Conservation (phyloP, 1,284 basidiomycete species). For the Microstroma glucosiphilum region DNA sequence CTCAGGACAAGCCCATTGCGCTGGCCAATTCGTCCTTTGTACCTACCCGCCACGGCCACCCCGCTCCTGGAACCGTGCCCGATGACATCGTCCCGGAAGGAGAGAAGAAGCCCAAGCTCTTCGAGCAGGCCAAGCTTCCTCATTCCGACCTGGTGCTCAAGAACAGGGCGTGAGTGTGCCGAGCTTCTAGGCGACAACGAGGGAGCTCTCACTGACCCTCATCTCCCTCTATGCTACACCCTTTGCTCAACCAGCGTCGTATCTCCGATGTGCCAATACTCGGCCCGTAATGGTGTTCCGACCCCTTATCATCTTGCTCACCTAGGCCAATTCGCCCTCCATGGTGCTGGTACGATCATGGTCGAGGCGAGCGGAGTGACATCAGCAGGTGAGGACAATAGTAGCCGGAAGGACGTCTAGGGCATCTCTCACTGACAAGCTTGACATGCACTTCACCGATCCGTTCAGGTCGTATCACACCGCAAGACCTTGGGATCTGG, state of each 20-base stretch:
- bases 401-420: conserved; percentile 35
- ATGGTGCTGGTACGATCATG: conserved; percentile 43
- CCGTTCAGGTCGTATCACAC: conserved; percentile 49
- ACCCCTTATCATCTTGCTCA: conserved; percentile 46
- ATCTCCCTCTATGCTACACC: not conserved
- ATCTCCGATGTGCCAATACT: conserved; percentile 47
- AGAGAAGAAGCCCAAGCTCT: conserved; percentile 30
- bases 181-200: not conserved
- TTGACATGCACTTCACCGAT: too few relatives aligned
- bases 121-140: conserved; percentile 27
- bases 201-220: not conserved
- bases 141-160: conserved; percentile 32
- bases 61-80: conserved; percentile 34
- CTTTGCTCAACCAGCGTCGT: conserved; percentile 15
- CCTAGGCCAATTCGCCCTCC: conserved; percentile 43
- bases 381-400: conserved; percentile 64
- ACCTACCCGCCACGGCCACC: conserved; percentile 17
- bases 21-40: conserved; percentile 13
- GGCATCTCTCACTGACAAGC: too few relatives aligned
- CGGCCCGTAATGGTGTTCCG: conserved; percentile 35
- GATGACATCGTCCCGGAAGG: conserved; percentile 31
- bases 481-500: conserved; percentile 68
- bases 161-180: conserved; percentile 28
- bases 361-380: conserved; percentile 55
- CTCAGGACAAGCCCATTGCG: conserved; percentile 8